Base-by-base conservation (phyloP, 768 basidiomycete genomes). In the Dentipellis fragilis region DNA sequence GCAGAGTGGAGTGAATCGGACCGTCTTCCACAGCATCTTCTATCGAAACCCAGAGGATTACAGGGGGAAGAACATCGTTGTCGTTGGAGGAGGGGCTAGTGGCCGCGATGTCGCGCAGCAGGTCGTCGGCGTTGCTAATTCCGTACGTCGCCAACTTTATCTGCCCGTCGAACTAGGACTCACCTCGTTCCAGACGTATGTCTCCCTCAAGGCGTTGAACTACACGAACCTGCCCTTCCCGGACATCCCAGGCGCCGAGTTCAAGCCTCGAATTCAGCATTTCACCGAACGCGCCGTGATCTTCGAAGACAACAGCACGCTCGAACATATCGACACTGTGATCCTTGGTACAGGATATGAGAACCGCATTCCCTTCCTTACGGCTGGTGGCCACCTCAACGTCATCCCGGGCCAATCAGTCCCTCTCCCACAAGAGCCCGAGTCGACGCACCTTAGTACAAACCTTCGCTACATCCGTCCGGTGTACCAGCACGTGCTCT, bases 281-380 rank as follows among this genome's bases (percentile, higher is more conserved):
- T 80, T 84, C 61, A 76, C 76, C 0, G 51, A 63, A 4, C 60
- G 71, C 10, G 69, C 68, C 2, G 64, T 81, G 35, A 70, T 77
- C 14, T 81, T 84, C 58, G 60, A 59, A 0, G 80, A 83, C 61
- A 77, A 75, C 12, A 72, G 76, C 0, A 56, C 63, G 0, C 55
- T 72, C 3, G 38, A 56, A 16, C 68, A 73, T 40, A 72, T 78
- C 29, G 77, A 82, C 56, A 60, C 71, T 6, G 67, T 84, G 37
- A 61, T 83, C 23, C 73, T 82, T 12, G 80, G 67, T 0, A 83
- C 80, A 0, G 82, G 83, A 8, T 84, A 84, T 62, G 71, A 80
- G 55, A 57, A 76, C 50, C 71, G 70, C 19, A 68, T 80, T 7
- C 81, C 80, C 0, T 83, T 83, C 73, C 65, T 75, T 29, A 58